Conservation (phyloP, 768 basidiomycete species). For the Auricularia auricula-judae region DNA sequence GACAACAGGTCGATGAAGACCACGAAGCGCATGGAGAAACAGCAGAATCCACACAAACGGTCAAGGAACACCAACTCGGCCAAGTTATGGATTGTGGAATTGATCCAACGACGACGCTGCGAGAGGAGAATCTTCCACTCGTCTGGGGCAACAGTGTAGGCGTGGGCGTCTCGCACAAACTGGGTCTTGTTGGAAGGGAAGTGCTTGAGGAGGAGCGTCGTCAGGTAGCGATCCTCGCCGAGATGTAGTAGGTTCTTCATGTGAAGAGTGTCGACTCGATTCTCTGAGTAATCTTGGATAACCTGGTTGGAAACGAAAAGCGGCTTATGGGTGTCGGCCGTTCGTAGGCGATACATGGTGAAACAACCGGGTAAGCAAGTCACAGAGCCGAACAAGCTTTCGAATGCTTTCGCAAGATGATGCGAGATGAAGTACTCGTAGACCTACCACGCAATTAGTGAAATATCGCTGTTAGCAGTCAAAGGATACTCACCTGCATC, state of each 20-base stretch:
- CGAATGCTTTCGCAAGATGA: conserved; percentile 97
- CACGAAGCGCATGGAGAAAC: conserved; percentile 97
- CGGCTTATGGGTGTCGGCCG: conserved; percentile 91
- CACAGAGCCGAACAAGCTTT: conserved; percentile 91
- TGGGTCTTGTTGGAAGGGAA: conserved; percentile 93
- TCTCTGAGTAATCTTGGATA: conserved; percentile 88
- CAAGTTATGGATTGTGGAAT: conserved; percentile 96
- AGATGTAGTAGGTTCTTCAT: conserved; percentile 98
- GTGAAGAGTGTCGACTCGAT: conserved; percentile 92
- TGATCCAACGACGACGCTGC: conserved; percentile 98
- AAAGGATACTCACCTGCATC: conserved; percentile 61
- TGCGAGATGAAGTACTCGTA: conserved; percentile 99
- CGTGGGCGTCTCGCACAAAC: conserved; percentile 89
- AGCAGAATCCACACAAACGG: conserved; percentile 91
- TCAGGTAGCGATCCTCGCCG: conserved; percentile 98
- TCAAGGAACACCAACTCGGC: conserved; percentile 88
- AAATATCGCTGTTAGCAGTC: neutral
- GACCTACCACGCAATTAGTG: conserved; percentile 35
- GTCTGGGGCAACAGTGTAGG: conserved; percentile 90
- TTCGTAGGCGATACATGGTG: conserved; percentile 90
- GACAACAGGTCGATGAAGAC: conserved; percentile 95
- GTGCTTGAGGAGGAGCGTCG: conserved; percentile 89
- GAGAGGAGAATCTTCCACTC: conserved; percentile 90
- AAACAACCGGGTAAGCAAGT: conserved; percentile 99
- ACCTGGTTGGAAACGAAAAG: conserved; percentile 85